These are phyloP conservation scores for Thielaviopsis cerberus DNA, from an alignment of 2,329 filamentous ascomycete genomes.

Conservation along the genomic window DNA sequence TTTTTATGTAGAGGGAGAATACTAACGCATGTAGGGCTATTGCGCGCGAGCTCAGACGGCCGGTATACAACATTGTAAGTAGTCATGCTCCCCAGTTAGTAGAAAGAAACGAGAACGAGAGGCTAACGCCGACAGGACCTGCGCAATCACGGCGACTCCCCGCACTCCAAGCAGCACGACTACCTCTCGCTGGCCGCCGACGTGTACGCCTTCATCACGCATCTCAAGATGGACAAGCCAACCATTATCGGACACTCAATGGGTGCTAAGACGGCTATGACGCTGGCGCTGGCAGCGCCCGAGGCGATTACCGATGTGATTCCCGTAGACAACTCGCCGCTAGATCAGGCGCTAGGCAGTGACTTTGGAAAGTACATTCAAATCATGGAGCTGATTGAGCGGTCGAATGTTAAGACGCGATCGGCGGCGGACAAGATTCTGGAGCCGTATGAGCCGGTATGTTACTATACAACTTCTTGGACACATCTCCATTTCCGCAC, in stretches of 20 bases:
- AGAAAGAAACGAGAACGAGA: slow-evolving; percentile 1
- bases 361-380: slow-evolving; percentile 66
- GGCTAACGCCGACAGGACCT: slow-evolving; percentile 43
- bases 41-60: slow-evolving; percentile 59
- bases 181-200: slow-evolving; percentile 71
- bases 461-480: slow-evolving; percentile 12
- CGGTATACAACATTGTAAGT: slow-evolving; percentile 63
- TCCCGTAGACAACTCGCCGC: slow-evolving; percentile 78
- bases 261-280: slow-evolving; percentile 90
- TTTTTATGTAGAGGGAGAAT: background rate
- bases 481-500: background rate
- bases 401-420: slow-evolving; percentile 45
- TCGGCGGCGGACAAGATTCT: slow-evolving; percentile 68
- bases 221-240: slow-evolving; percentile 49
- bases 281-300: slow-evolving; percentile 55
- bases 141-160: slow-evolving; percentile 82
- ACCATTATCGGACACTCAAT: slow-evolving; percentile 89
- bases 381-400: slow-evolving; percentile 69
- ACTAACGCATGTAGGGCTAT: slow-evolving; percentile 39
- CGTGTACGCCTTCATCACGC: slow-evolving; percentile 56
- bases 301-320: slow-evolving; percentile 51
- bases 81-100: background rate
- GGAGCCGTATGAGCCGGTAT: slow-evolving; percentile 49
- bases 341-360: slow-evolving; percentile 55
- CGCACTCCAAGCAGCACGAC: slow-evolving; percentile 57